Conservation (phyloP, 768 basidiomycete genomes). For the Cantharellus anzutake region DNA sequence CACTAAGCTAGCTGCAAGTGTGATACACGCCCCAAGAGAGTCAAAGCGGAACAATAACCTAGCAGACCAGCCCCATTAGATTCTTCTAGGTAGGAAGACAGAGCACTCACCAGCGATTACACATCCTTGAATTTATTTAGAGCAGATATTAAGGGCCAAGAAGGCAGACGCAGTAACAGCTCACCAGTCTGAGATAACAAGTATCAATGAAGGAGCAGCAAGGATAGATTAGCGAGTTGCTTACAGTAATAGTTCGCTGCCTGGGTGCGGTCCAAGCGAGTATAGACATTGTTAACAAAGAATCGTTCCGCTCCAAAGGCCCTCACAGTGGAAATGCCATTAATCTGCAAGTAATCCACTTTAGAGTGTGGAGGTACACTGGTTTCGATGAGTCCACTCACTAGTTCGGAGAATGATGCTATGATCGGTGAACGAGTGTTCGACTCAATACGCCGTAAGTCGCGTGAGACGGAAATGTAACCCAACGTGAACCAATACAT, state of each 20-base stretch:
- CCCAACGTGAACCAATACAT: constrained; percentile 40
- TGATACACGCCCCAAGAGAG: constrained; percentile 47
- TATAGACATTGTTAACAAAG: constrained; percentile 6
- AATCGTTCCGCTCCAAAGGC: constrained; percentile 11
- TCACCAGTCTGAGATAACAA: background rate
- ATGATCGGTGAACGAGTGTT: constrained; percentile 73
- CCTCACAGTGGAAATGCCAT: constrained; percentile 10
- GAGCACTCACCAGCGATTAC: constrained; percentile 43
- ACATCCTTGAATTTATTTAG: constrained; percentile 31
- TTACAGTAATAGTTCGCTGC: constrained; percentile 2
- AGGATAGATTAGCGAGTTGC: background rate
- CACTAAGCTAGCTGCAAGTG: constrained; percentile 58
- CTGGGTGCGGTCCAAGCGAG: constrained; percentile 6
- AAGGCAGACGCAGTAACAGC: background rate
- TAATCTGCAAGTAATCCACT: constrained; percentile 11
- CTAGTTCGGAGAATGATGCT: constrained; percentile 56
- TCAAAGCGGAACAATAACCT: constrained; percentile 61
- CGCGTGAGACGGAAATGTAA: constrained; percentile 47
- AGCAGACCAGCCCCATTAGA: background rate
- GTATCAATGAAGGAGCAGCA: background rate
- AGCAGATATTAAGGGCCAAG: background rate
- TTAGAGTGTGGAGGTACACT: constrained; percentile 12
- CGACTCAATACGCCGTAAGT: constrained; percentile 79
- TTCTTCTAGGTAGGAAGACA: background rate
- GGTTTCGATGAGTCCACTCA: constrained; percentile 15